Conservation (phyloP, 345 rosid species). For the Populus pruinosa region DNA sequence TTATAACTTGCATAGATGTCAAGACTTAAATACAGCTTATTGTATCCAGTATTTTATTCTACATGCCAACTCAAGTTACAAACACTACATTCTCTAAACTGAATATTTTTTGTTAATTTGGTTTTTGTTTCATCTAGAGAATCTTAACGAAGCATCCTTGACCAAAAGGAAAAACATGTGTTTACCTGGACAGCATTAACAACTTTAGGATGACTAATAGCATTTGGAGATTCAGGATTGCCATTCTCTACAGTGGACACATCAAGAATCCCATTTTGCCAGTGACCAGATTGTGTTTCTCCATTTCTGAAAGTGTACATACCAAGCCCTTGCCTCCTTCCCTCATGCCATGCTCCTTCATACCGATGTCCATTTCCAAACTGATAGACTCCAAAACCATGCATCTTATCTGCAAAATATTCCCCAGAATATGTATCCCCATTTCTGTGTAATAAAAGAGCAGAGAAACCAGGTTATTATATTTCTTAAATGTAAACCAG, state of each 20-base stretch:
- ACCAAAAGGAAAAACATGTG: not conserved
- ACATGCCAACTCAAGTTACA: not conserved
- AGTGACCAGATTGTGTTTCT: slow-evolving; percentile 74
- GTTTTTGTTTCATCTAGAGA: not conserved
- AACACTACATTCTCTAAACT: not conserved
- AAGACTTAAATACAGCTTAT: not conserved
- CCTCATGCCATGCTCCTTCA: slow-evolving; percentile 93
- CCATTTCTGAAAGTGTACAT: slow-evolving; percentile 73
- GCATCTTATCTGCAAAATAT: slow-evolving; percentile 83
- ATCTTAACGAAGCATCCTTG: not conserved
- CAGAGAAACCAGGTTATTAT: slow-evolving; percentile 3
- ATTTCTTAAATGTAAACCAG: not conserved
- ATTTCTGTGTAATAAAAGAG: slow-evolving; percentile 40
- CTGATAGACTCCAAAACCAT: slow-evolving; percentile 74
- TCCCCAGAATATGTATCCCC: slow-evolving; percentile 79
- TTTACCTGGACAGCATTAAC: slow-evolving; percentile 46
- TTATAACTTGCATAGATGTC: not conserved
- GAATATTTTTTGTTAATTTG: not conserved
- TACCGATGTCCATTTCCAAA: slow-evolving; percentile 74
- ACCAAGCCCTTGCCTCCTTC: slow-evolving; percentile 84
- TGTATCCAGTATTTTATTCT: not conserved
- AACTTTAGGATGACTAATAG: slow-evolving; percentile 35
- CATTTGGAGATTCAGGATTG: slow-evolving; percentile 22
- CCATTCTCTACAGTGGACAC: slow-evolving; percentile 20
- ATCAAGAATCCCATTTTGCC: slow-evolving; percentile 59